Percentiles rank a stretch among this genome's conserved stretches.
Evolutionary conservation across 768 basidiomycete genomes (phyloP).

Genomic region (Boletus rubroflammeus): DNA sequence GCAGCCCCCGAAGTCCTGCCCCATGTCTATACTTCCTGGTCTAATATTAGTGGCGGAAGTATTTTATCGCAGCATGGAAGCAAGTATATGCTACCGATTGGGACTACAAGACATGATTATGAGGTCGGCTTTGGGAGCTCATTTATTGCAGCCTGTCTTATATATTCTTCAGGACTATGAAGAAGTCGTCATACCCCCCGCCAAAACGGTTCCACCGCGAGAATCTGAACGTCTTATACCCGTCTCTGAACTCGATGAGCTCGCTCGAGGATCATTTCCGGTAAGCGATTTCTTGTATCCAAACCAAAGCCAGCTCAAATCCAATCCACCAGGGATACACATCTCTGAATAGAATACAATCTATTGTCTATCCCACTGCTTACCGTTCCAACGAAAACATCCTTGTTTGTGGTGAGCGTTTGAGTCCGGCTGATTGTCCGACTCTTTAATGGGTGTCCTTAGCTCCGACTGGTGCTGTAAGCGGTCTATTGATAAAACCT

Average conservation of each 20-base stretch:
- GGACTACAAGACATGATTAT: slow-evolving; percentile 62
- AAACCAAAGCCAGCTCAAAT: not conserved
- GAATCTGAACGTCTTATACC: slow-evolving; percentile 65
- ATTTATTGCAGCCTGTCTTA: slow-evolving; percentile 4
- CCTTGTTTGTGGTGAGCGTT: slow-evolving; percentile 50
- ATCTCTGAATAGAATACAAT: slow-evolving; percentile 90
- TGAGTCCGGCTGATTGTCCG: not conserved
- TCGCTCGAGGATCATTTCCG: slow-evolving; percentile 81
- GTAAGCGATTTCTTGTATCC: slow-evolving; percentile 40
- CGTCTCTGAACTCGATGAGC: slow-evolving; percentile 68
- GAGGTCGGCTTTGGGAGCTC: slow-evolving; percentile 48
- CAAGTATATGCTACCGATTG: slow-evolving; percentile 78
- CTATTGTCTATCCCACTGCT: slow-evolving; percentile 89
- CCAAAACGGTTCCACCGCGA: slow-evolving; percentile 71
- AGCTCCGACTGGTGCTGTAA: slow-evolving; percentile 98
- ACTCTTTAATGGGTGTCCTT: slow-evolving; percentile 1
- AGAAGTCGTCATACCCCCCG: slow-evolving; percentile 87
- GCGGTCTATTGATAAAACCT: slow-evolving; percentile 25
- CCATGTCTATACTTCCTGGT: slow-evolving; percentile 80
- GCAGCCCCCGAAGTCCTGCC: slow-evolving; percentile 65
- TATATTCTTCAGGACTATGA: slow-evolving; percentile 64
- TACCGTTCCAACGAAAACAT: slow-evolving; percentile 96
- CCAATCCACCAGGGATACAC: slow-evolving; percentile 63
- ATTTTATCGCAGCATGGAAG: slow-evolving; percentile 66
- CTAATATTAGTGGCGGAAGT: slow-evolving; percentile 54